Evolutionary conservation across 1,284 basidiomycete genomes (phyloP).

Genomic region (Rhodotorula sp.): DNA sequence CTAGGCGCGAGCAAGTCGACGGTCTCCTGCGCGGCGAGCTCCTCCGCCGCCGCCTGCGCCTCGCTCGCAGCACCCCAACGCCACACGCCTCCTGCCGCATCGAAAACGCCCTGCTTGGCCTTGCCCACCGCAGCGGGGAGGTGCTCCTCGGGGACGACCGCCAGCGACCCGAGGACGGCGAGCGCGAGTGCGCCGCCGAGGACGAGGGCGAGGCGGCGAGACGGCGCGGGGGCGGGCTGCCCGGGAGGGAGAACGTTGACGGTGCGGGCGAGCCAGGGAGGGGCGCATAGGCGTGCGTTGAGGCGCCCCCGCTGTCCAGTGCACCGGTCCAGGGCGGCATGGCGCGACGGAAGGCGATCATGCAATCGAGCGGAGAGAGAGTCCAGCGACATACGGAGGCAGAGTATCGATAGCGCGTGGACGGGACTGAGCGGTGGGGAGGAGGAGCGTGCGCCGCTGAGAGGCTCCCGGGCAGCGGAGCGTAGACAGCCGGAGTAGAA

Average conservation of each 20-base stretch:
- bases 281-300: background rate
- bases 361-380: no score
- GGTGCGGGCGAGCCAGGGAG: background rate
- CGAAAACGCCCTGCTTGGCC: conserved; percentile 5
- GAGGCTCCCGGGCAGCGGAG: no score
- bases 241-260: background rate
- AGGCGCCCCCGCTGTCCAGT: background rate
- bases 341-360: background rate
- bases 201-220: conserved; percentile 6
- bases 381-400: no score
- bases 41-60: background rate
- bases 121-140: conserved; percentile 1
- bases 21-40: background rate
- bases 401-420: no score
- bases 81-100: background rate
- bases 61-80: background rate
- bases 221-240: background rate
- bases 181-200: background rate
- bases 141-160: conserved; percentile 13
- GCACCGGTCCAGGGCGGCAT: background rate
- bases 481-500: no score
- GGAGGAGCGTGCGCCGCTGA: no score
- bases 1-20: background rate
- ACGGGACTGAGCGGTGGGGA: no score
- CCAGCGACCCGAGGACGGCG: background rate